These are phyloP conservation scores for Beauveria asiatica DNA, from an alignment of 2,329 filamentous ascomycete genomes.

Conservation along the genomic window DNA sequence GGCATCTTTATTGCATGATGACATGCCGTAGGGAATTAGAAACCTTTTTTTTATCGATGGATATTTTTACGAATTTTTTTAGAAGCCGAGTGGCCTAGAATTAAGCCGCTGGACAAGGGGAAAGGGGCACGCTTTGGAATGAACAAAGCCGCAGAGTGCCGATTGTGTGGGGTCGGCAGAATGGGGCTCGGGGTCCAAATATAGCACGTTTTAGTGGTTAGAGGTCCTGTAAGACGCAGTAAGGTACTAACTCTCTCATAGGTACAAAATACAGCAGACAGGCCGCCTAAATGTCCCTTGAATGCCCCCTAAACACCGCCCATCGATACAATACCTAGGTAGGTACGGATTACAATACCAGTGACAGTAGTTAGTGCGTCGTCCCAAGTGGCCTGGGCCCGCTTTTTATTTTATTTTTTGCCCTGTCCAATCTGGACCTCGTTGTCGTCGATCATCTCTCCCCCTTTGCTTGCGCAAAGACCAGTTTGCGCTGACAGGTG, in stretches of 20 bases:
- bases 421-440: background rate
- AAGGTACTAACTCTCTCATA: background rate
- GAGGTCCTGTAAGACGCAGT: background rate
- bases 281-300: background rate
- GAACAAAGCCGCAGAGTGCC: background rate
- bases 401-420: background rate
- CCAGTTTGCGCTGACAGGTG: background rate
- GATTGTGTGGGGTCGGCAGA: background rate
- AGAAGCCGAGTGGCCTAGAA: background rate
- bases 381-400: background rate
- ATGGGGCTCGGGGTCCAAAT: background rate
- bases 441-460: background rate
- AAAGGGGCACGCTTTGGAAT: conserved; percentile 3
- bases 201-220: background rate
- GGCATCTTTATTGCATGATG: background rate
- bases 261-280: background rate
- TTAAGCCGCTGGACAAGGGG: background rate
- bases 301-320: background rate
- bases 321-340: background rate
- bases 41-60: background rate
- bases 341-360: background rate
- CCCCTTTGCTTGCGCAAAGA: background rate
- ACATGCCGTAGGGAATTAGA: background rate
- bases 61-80: background rate
- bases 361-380: background rate